These are phyloP conservation scores for Microcyclospora tardicrescens DNA, from an alignment of 2,329 filamentous ascomycete genomes.

Conservation along the genomic window DNA sequence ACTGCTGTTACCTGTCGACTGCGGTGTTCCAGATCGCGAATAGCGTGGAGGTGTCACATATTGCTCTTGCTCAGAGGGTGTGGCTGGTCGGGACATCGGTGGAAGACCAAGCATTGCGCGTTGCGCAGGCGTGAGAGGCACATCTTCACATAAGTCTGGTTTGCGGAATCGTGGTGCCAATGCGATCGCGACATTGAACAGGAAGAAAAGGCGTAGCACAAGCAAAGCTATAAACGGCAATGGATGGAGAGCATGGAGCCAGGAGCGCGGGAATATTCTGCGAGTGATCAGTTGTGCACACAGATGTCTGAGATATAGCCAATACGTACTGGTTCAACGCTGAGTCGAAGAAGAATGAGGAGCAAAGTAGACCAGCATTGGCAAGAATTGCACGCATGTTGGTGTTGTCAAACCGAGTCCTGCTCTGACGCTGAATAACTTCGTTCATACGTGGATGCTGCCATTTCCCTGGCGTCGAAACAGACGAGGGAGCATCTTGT, in stretches of 20 bases:
- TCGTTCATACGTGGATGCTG: conserved; percentile 79
- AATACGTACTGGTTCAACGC: conserved; percentile 8
- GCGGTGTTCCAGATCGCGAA: conserved; percentile 56
- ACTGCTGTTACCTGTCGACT: conserved; percentile 37
- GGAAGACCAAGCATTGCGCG: conserved; percentile 71
- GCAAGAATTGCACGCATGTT: conserved; percentile 59
- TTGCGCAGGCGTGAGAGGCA: conserved; percentile 81
- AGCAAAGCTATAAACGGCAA: conserved; percentile 30
- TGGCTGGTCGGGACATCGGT: conserved; percentile 47
- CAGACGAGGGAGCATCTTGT: conserved; percentile 10
- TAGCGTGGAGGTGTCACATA: conserved; percentile 84
- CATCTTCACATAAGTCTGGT: conserved; percentile 71
- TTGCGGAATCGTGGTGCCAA: conserved; percentile 58
- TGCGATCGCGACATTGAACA: conserved; percentile 54
- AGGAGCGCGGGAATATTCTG: conserved; percentile 8
- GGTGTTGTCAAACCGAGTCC: conserved; percentile 62
- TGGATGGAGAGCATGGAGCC: conserved; percentile 9
- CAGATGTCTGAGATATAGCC: background rate
- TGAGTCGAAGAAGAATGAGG: conserved; percentile 35
- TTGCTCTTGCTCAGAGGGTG: conserved; percentile 54
- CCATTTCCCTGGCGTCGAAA: conserved; percentile 55
- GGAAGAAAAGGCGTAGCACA: conserved; percentile 40
- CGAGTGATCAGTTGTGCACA: conserved; percentile 1
- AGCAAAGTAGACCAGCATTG: conserved; percentile 47
- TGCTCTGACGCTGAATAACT: conserved; percentile 68